Conservation (phyloP, 1,139 yeast genomes). For the Ogataea hybrid region DNA sequence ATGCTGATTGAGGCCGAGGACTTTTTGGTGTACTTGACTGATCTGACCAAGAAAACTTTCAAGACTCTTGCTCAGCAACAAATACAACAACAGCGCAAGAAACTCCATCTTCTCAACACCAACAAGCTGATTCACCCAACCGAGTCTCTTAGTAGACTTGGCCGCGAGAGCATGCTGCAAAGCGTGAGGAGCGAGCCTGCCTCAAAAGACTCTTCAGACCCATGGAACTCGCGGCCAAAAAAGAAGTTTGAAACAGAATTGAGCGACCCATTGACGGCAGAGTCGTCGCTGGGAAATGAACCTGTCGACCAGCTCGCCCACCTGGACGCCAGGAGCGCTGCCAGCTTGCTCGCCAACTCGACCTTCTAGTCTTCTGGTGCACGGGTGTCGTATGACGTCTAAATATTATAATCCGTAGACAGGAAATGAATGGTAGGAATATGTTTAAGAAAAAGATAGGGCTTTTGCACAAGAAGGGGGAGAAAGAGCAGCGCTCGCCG, state of each 20-base stretch:
- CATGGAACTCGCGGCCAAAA: conserved; percentile 33
- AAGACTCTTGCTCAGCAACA: conserved; percentile 64
- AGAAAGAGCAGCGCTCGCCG: not conserved
- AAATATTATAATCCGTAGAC: conserved; percentile 3
- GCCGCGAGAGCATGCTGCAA: conserved; percentile 59
- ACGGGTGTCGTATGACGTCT: conserved; percentile 1
- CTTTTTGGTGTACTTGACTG: conserved; percentile 54
- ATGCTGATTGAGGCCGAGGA: conserved; percentile 73
- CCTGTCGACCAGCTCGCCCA: conserved; percentile 32
- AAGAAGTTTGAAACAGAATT: conserved; percentile 25
- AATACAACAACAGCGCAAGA: conserved; percentile 84
- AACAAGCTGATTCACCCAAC: conserved; percentile 66
- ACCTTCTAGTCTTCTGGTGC: conserved; percentile 45
- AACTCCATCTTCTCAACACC: conserved; percentile 67
- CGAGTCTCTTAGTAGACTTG: conserved; percentile 83
- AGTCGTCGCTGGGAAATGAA: conserved; percentile 25
- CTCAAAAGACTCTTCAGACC: conserved; percentile 47
- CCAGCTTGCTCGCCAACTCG: conserved; percentile 71
- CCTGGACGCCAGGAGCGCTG: conserved; percentile 83
- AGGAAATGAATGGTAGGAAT: not conserved
- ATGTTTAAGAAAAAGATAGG: conserved; percentile 9
- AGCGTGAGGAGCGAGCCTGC: not conserved
- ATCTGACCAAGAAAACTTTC: conserved; percentile 47
- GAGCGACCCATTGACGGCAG: conserved; percentile 22
- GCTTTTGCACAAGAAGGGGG: not conserved